Conservation (phyloP, 2,329 filamentous ascomycete genomes). For the Zasmidium cellare region DNA sequence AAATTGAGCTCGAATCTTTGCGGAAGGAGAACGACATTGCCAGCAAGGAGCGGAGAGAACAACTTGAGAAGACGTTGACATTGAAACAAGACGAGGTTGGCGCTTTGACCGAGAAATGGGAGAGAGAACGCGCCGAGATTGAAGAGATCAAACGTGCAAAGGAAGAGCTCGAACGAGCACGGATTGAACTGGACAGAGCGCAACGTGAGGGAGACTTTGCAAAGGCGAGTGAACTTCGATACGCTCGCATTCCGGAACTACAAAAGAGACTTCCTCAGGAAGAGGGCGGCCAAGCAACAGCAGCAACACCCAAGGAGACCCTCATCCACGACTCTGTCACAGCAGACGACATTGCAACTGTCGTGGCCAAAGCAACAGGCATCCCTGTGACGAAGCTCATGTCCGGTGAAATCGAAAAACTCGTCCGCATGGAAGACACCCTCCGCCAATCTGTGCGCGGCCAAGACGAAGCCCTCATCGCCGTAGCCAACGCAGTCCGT, state of each 20-base stretch:
- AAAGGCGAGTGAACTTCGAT: conserved; percentile 85
- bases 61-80: conserved; percentile 76
- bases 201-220: conserved; percentile 87
- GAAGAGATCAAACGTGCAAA: conserved; percentile 84
- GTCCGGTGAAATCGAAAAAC: conserved; percentile 87
- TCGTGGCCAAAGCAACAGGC: conserved; percentile 87
- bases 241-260: conserved; percentile 79
- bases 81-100: conserved; percentile 73
- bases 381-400: conserved; percentile 93
- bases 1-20: conserved; percentile 92
- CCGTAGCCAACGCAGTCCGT: conserved; percentile 88
- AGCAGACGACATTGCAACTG: conserved; percentile 86
- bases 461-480: conserved; percentile 88
- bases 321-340: conserved; percentile 94
- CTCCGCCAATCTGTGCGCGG: conserved; percentile 82
- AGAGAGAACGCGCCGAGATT: conserved; percentile 83
- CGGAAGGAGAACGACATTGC: conserved; percentile 91
- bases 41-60: conserved; percentile 83
- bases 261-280: conserved; percentile 80
- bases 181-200: conserved; percentile 81
- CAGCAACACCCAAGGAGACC: conserved; percentile 43
- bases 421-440: conserved; percentile 93
- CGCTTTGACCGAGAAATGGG: conserved; percentile 80
- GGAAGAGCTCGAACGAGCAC: conserved; percentile 81
- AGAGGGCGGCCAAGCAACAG: conserved; percentile 49